Evolutionary conservation across 164 flowering plant species (phyloP).

Genomic region (Vitis riparia): DNA sequence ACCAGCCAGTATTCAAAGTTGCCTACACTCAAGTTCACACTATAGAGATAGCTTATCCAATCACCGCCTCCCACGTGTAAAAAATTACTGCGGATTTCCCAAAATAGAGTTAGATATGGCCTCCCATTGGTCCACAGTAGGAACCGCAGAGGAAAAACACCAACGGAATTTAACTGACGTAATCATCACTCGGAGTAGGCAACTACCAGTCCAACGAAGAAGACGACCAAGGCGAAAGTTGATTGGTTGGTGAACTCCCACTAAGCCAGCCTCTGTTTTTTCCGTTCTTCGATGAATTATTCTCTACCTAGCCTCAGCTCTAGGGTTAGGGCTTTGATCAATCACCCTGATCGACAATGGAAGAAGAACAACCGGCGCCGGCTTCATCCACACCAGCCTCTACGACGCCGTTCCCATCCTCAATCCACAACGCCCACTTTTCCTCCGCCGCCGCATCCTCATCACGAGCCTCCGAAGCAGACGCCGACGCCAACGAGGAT

Average conservation of each 20-base stretch:
- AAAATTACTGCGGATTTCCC: no score
- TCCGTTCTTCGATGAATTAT: neutral
- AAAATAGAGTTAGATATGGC: no score
- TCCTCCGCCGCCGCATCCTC: no score
- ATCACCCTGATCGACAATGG: conserved; percentile 14
- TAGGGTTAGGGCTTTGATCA: conserved; percentile 7
- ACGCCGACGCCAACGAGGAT: no score
- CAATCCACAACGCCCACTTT: neutral
- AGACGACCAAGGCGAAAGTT: neutral
- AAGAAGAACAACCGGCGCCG: conserved; percentile 3
- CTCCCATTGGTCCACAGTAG: no score
- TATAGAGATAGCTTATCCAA: no score
- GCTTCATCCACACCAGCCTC: neutral
- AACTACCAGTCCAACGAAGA: conserved; percentile 16
- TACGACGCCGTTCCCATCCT: neutral
- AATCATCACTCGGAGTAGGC: neutral
- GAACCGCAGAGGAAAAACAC: no score
- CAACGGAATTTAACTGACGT: neutral
- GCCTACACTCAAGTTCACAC: no score
- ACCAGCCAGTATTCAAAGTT: no score
- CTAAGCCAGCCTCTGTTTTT: conserved; percentile 14
- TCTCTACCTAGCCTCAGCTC: neutral
- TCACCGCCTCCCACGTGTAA: no score
- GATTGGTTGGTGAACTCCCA: conserved; percentile 16
- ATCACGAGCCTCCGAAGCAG: no score